Percentiles rank a stretch among this genome's conserved stretches.
phyloP scores from a whole-genome alignment of 2,329 filamentous ascomycete genomes.

The Fusarium guadeloupense region DNA sequence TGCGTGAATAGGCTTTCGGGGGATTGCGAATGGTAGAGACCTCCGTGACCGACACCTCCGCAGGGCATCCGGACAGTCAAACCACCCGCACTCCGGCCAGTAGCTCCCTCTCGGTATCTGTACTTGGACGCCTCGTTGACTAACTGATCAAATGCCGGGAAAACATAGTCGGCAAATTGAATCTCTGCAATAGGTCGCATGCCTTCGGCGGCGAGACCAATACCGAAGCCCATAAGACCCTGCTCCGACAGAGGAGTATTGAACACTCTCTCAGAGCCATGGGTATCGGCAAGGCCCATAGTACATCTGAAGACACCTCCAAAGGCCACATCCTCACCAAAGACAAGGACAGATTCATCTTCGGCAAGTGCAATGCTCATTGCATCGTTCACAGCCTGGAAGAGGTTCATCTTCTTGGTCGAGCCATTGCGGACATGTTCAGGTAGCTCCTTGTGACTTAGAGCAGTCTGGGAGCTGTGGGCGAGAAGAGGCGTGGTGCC shows the following conservation, averaged over 20 bases:
- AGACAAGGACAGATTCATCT: conserved; percentile 88
- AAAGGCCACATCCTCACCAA: conserved; percentile 97
- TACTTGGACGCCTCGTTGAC: conserved; percentile 94
- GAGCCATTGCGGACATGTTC: conserved; percentile 70
- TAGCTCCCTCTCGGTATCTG: conserved; percentile 75
- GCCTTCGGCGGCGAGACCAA: conserved; percentile 88
- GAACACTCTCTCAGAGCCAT: conserved; percentile 89
- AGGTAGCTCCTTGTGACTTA: conserved; percentile 77
- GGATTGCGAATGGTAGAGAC: conserved; percentile 86
- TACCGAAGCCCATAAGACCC: conserved; percentile 92
- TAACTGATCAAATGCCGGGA: conserved; percentile 91
- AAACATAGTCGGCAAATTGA: conserved; percentile 95
- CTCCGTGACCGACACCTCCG: conserved; percentile 89
- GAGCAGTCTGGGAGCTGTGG: conserved; percentile 77
- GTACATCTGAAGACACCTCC: conserved; percentile 96
- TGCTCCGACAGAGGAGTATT: conserved; percentile 96
- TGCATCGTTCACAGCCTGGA: conserved; percentile 92
- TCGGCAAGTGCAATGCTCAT: conserved; percentile 82
- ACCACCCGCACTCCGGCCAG: conserved; percentile 73
- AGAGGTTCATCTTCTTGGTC: conserved; percentile 90
- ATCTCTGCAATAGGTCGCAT: conserved; percentile 95
- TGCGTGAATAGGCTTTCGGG: conserved; percentile 91
- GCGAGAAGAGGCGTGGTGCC: conserved; percentile 81
- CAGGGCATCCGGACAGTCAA: conserved; percentile 91
- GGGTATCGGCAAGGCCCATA: conserved; percentile 87